These are phyloP conservation scores for Saccharum hybrid DNA, from an alignment of 202 grass and related monocot genomes.

Conservation along the genomic window DNA sequence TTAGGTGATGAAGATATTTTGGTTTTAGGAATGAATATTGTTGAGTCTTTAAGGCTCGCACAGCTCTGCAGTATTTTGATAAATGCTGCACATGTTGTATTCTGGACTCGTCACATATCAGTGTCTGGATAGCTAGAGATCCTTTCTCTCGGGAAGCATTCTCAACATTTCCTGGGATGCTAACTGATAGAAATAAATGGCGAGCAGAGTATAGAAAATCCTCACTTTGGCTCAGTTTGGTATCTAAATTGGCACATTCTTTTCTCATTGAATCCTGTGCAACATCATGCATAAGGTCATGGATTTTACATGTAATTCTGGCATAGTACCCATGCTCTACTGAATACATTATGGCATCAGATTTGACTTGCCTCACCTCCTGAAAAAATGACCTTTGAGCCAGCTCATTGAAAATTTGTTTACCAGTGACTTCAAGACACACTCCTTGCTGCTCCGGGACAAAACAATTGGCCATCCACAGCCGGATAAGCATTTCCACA, in stretches of 20 bases:
- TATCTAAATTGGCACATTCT: not conserved
- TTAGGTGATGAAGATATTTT: slow-evolving; percentile 14
- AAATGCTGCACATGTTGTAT: not conserved
- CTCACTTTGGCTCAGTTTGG: rapidly evolving
- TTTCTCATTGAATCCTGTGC: not conserved
- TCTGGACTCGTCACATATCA: not conserved
- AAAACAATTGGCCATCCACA: not conserved
- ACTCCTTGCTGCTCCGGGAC: not conserved
- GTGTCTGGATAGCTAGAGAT: not conserved
- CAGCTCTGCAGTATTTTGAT: not conserved
- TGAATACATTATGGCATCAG: no score
- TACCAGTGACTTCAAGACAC: not conserved
- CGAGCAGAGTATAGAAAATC: not conserved
- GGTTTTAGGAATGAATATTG: not conserved
- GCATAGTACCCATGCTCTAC: no score
- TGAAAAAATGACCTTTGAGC: slow-evolving; percentile 47
- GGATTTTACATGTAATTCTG: not conserved
- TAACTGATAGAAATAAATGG: not conserved
- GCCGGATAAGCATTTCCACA: not conserved
- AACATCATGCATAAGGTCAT: slow-evolving; percentile 32
- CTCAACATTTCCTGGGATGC: not conserved
- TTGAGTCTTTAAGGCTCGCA: not conserved
- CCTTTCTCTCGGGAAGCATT: not conserved
- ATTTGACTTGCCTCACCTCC: not conserved
- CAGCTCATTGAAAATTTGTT: slow-evolving; percentile 33